Evolutionary conservation across 805 yeast species (phyloP), one percentile per base, ranked within the genome.

Genomic region (Priceomyces carsonii): DNA sequence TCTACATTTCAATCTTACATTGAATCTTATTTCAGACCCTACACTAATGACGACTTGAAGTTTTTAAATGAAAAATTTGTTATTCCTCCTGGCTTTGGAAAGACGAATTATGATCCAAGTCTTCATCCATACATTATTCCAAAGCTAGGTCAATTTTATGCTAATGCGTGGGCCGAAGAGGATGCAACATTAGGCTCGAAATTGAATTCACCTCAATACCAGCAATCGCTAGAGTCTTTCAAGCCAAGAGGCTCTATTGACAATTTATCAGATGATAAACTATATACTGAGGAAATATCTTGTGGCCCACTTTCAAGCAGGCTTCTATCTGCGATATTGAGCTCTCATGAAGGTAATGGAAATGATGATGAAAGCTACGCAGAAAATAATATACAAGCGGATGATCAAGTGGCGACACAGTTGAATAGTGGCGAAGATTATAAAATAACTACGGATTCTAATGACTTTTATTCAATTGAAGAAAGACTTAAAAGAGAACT

Each of bases 271-370:
- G 95, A 85, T 49, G 80, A 76, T 4, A 57, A 63, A 1, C 58
- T 90, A 37, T 91, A 85, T 44, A 72, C 82, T 0, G 91, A 85
- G 39, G 79, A 76, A 15, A 68, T 91, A 1, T 82, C 95, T 1
- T 83, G 95, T 55, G 99, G 99, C 1, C 98, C 99, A 1, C 69
- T 91, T 22, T 82, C 95, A 0, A 81, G 90, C 16, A 73, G 99
- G 39, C 66, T 91, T 29, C 57, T 91, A 34, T 77, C 95, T 4
- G 98, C 97, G 0, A 70, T 91, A 8, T 63, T 89, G 36, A 71
- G 75, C 44, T 74, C 75, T 18, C 59, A 53, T 14, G 59, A 54
- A 33, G 62, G 52, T 6, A 51, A 45, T 12, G 54, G 50, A 13
- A 55, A 50, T n/a, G 57, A 48, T 19, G 53, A 48, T 10, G 50